These are phyloP conservation scores for Colletotrichum endophyticum DNA, from an alignment of 2,329 filamentous ascomycete species.

Conservation along the genomic window DNA sequence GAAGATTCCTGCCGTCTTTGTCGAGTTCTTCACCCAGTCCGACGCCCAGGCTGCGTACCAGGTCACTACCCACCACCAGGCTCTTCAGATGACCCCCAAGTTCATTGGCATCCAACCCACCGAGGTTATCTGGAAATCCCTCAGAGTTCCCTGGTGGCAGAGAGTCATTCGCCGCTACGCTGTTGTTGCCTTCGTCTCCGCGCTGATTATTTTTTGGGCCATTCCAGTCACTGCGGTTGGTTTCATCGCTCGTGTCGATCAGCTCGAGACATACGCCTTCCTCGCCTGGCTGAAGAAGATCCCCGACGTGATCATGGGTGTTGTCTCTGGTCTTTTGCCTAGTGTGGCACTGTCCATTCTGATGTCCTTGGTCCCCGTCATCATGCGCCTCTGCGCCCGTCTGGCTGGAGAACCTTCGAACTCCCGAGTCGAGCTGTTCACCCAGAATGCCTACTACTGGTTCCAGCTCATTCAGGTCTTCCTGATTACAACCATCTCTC, in stretches of 20 bases:
- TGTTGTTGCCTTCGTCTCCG: conserved; percentile 74
- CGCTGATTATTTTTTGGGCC: conserved; percentile 86
- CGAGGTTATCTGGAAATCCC: conserved; percentile 87
- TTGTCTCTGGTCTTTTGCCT: conserved; percentile 85
- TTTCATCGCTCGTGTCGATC: conserved; percentile 82
- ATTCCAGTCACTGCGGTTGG: conserved; percentile 80
- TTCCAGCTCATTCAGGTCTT: conserved; percentile 95
- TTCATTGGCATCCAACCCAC: conserved; percentile 82
- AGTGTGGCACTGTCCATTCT: conserved; percentile 79
- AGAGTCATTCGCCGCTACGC: conserved; percentile 73
- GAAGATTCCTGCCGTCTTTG: conserved; percentile 79
- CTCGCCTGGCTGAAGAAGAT: conserved; percentile 74
- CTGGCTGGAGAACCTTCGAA: conserved; percentile 80
- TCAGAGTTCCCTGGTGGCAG: conserved; percentile 88
- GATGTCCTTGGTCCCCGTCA: conserved; percentile 83
- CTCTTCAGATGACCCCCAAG: conserved; percentile 84
- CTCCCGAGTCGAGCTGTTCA: conserved; percentile 83
- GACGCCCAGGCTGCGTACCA: conserved; percentile 89
- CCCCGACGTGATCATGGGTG: conserved; percentile 74
- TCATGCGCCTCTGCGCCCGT: conserved; percentile 80
- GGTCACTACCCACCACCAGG: conserved; percentile 83
- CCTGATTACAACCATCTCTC: conserved; percentile 82
- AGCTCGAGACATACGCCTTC: conserved; percentile 69
- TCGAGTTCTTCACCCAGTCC: conserved; percentile 84
- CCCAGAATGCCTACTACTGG: conserved; percentile 89